Base-by-base conservation (phyloP, 257 asterid species). In the Perilla frutescens region DNA sequence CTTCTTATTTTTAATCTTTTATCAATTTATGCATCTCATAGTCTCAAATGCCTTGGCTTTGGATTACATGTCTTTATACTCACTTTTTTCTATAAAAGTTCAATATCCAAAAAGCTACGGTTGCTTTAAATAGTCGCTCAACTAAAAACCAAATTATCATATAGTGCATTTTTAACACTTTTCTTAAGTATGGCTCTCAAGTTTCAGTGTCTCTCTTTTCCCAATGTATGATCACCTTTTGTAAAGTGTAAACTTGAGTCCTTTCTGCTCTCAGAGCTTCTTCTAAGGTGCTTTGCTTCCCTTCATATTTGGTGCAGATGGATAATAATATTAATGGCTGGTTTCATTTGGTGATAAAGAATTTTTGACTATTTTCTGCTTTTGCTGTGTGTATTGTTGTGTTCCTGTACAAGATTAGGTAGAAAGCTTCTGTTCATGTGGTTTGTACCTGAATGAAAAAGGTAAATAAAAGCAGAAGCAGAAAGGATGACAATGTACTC, bases 1-100 rank as follows among this genome's bases (percentile, higher is more conserved):
- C 61, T 64, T 71, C 75, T 32, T 14, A 39, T 71, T 79, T 62
- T 73, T 2, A 1, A 40, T 71, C 40, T 41, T 37, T 36, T 56
- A 34, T 34, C 37, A 34, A 4, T 34, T 34, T 34, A 47, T 74
- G 73, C 53, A 60, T 83, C 54, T 57, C 72, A 54, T 66, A 15
- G 45, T 70, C 48, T 76, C 60, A 65, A 68, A 71, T 54, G 60
- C 66, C 65, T 72, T 76, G 26, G 53, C 36, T 49, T 64, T 63
- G 56, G 59, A 49, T 59, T 61, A 36, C 50, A 11, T 68, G 65
- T 49, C 59, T 36, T 61, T 53, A 40, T 75, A 39, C 58, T 41
- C 59, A 12, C 32, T 74, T 34, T 68, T 58, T 59, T 43, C 8
- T 20, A 32, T 36, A n/a, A 36, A 57, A 58, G 63, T 11, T 40